Base-by-base conservation (phyloP, 495 filamentous ascomycete species). In the Podospora fimiseda region DNA sequence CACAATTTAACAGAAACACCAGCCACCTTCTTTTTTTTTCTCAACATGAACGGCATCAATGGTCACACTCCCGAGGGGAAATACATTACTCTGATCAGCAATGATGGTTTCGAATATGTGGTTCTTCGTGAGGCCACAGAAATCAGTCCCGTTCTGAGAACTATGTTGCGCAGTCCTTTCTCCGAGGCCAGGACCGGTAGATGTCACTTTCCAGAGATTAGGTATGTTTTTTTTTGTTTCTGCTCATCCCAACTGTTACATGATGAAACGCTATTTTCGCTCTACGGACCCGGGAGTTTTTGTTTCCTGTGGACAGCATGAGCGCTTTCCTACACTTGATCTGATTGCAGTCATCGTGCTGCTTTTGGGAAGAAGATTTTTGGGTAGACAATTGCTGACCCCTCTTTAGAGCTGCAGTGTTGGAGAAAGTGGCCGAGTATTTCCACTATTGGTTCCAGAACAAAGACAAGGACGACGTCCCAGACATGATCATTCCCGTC, bases 391-490 rank as follows among this genome's bases (percentile, higher is more conserved):
- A 14, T 45, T 43, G 36, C 50, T 47, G 53, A 57, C 43, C n/a
- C 19, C 24, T 14, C 15, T 24, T 5, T 58, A 95, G 89, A 64
- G 89, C 84, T 42, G 61, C 86, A 14, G 81, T 96, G 21, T 80
- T 98, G 2, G 90, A 95, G 64, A 92, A 90, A 69, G 86, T 95
- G 36, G 89, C 82, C 67, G 88, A 95, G 71, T 96, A 95, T 70
- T 86, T 94, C 54, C 87, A 88, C 57, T 95, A 92, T 73, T 86
- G 87, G 67, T 79, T 95, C 66, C 90, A 89, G 68, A 78, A 93
- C 67, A 82, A 79, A 50, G 80, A 92, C 52, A 72, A 71, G 53
- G 78, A 80, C 45, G 84, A 94, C 55, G 89, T 96, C 18, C 81
- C 89, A 4, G 93, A 98, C 67, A 90, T 96, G 88, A 90, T 96